These are phyloP conservation scores for Coffea eugenioides DNA, from an alignment of 257 asterid genomes.

Conservation along the genomic window DNA sequence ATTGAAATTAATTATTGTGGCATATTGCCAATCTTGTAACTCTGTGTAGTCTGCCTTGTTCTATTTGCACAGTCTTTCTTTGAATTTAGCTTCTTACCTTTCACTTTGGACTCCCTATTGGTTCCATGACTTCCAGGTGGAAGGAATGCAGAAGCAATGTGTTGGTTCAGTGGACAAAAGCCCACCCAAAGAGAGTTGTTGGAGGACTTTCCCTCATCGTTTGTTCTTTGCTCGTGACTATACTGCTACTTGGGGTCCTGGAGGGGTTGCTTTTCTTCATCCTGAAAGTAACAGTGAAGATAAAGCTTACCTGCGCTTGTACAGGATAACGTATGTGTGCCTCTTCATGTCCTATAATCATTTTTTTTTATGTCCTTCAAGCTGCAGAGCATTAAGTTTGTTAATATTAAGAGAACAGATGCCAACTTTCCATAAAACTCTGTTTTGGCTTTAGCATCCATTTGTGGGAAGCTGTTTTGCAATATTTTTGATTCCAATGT, in stretches of 20 bases:
- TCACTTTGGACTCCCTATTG: not conserved
- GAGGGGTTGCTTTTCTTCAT: conserved; percentile 94
- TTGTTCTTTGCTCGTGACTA: conserved; percentile 74
- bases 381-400: not conserved
- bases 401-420: not conserved
- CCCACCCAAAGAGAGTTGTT: conserved; percentile 56
- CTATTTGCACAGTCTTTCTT: not conserved
- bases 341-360: not conserved
- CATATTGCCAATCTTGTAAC: not conserved
- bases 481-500: not conserved
- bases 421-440: not conserved
- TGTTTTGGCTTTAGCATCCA: not conserved
- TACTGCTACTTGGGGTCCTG: conserved; percentile 87
- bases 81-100: not conserved
- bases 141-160: conserved; percentile 72
- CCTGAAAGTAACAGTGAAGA: conserved; percentile 61
- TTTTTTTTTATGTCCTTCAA: not conserved
- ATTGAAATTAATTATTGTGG: not conserved
- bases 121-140: conserved; percentile 48
- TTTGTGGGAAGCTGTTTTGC: not conserved
- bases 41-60: not conserved
- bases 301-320: conserved; percentile 65
- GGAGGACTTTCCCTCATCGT: conserved; percentile 82
- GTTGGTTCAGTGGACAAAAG: conserved; percentile 75
- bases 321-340: conserved; percentile 78